Evolutionary conservation across 257 asterid species (phyloP), one percentile per base, ranked within the genome.

Genomic region (Capsicum chinense): DNA sequence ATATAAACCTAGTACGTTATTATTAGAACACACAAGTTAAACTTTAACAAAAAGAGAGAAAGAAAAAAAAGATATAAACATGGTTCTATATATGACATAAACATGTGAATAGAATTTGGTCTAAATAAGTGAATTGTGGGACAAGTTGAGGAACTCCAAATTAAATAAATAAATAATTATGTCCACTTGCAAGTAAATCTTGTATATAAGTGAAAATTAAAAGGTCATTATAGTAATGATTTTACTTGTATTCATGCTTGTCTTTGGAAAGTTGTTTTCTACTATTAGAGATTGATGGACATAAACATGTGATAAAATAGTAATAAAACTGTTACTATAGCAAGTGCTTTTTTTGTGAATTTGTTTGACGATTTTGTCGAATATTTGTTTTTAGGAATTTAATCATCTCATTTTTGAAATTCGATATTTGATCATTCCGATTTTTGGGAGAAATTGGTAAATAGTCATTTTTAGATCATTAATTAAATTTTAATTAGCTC

Each of bases 221-320:
- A 70, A 42, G 21, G 79, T 5, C 79, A 69, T 3, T 69, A 39
- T 39, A 16, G 56, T 42, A 15, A 70, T 70, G 56, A 42, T 42
- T 16, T 70, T 42, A 16, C 15, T 70, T 16, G 56, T 47, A 16
- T 42, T 70, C 35, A 42, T 70, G 56, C 2, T 17, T 70, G 16
- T 70, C 56, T 70, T 42, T 42, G 14, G 5, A 70, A 70, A 16
- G 79, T 8, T 69, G 14, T 69, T 39, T 12, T 66, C 16, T 66
- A 66, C 9, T 66, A 66, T 12, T 26, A 66, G 5, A 66, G 47
- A 66, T 33, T 33, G 33, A 66, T 66, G n/a, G 73, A 66, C 73
- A 33, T 66, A 66, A 66, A 66, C 73, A 66, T 66, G 73, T 66
- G 73, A 5, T 66, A 33, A 12, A 66, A 66, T 66, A 66, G 47